Base-by-base conservation (phyloP, 2,329 filamentous ascomycete genomes). In the Volutella citrinella region DNA sequence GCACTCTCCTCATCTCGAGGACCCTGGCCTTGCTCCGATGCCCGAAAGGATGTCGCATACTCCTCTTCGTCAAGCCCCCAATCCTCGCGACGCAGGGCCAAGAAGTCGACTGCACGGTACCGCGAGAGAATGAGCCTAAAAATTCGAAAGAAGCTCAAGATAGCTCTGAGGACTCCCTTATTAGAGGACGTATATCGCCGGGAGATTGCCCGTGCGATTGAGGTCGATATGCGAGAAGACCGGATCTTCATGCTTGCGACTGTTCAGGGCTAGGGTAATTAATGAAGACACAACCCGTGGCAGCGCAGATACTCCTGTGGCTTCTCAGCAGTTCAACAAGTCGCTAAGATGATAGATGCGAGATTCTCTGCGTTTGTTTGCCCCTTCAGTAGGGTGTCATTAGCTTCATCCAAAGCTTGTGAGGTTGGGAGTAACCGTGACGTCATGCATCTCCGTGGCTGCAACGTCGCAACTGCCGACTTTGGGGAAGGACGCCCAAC, bases 191-290 rank as follows among this genome's bases (percentile, higher is more conserved):
- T 40, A 34, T 48, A 17, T 15, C 43, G 46, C 74, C 72, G 69
- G 1, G 78, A 61, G 4, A 70, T 51, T 4, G 75, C 77, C 20
- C 72, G 73, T 10, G 79, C 55, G 3, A 82, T 63, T 16, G 75
- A 79, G 5, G 75, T 74, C 0, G 79, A 79, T 12, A 82, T 66
- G 3, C 75, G 49, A 5, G 48, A 48, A 11, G 56, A 49, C 22
- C 55, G 55, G 14, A 60, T 60, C 41, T 56, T 51, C 57, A 61
- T 60, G n/a, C 7, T 27, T n/a, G 12, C 10, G 18, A n/a, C n/a
- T n/a, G n/a, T n/a, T n/a, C n/a, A n/a, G n/a, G n/a, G n/a, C n/a
- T n/a, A n/a, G n/a, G n/a, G n/a, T n/a, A n/a, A n/a, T n/a, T n/a
- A n/a, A n/a, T n/a, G n/a, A n/a, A n/a, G n/a, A n/a, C n/a, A n/a